Evolutionary conservation across 768 basidiomycete species (phyloP).

Genomic region (Amanita rubescens): DNA sequence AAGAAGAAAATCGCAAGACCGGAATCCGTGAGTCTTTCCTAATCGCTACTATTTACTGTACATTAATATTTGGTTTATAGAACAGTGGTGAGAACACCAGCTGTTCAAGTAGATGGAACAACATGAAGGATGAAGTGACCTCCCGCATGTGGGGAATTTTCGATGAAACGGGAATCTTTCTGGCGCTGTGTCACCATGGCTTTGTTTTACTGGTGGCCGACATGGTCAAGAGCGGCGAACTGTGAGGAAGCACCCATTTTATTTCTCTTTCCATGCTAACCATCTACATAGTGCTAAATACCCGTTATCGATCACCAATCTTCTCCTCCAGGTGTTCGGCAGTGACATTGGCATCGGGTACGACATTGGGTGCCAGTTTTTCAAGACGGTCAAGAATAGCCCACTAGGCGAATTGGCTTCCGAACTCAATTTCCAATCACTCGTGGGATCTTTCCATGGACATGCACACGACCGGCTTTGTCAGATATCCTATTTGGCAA

Average conservation of each 20-base stretch:
- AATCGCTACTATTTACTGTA: too few species aligned
- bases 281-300: conserved; percentile 18
- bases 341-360: conserved; percentile 9
- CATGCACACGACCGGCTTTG: conserved; percentile 15
- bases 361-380: conserved; percentile 21
- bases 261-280: too few species aligned
- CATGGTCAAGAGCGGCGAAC: conserved; percentile 21
- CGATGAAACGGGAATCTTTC: conserved; percentile 23
- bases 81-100: too few species aligned
- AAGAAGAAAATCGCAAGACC: not conserved
- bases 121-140: conserved; percentile 11
- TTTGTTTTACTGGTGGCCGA: conserved; percentile 13
- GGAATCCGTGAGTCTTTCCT: conserved; percentile 1
- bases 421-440: not conserved
- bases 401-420: conserved; percentile 11
- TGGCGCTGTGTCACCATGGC: conserved; percentile 20
- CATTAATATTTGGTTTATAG: too few species aligned
- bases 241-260: conserved; percentile 12
- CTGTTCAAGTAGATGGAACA: conserved; percentile 19
- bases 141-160: conserved; percentile 20
- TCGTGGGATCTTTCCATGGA: conserved; percentile 16
- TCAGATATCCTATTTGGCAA: conserved; percentile 14
- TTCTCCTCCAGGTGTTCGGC: conserved; percentile 1
- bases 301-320: conserved; percentile 10
- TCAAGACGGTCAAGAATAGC: conserved; percentile 16